Evolutionary conservation across 768 basidiomycete genomes (phyloP), one percentile per base, ranked within the genome.

Genomic region (Mrakia blollopis): DNA sequence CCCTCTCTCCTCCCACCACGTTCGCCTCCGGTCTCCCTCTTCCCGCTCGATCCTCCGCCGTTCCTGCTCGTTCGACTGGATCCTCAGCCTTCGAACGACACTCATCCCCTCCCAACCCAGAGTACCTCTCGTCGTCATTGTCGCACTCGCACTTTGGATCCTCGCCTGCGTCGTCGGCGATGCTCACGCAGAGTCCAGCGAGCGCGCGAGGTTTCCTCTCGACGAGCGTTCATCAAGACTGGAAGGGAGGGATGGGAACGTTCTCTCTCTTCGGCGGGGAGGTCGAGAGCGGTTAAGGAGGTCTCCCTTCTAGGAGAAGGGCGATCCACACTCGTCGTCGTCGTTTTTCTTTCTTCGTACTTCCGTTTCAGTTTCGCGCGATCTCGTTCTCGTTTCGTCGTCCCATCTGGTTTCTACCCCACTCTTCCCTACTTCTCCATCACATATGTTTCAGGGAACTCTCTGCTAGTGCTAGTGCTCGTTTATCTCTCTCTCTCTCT

Each of bases 181-280:
- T 67, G 25, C 30, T 39, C 52, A 50, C 62, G 47, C 47, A 50
- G 18, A 75, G 65, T 23, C 74, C 74, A 28, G 37, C 61, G n/a
- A 25, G 60, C n/a, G 21, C 74, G 30, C 50, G 61, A 23, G 39
- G 16, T 0, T 39, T 52, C 11, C 2, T 37, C 67, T 18, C 75
- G 16, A 28, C 74, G 11, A 61, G 44, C 37, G 39, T 37, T 23
- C 52, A 62, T 41, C 54, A 28, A 37, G 67, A 69, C 23, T 76
- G 75, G 75, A 71, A 62, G 71, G 69, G 69, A 28, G 41, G 50
- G 30, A 39, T 52, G 67, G 52, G 67, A 14, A 72, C 61, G 23
- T 77, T 77, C 47, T 73, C 72, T 28, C 76, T 72, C 1, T 77
- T 77, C 32, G 76, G 70, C 2, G 54, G 72, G 2, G 76, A 73